Evolutionary conservation across 176 grass and related monocot genomes (phyloP).

Genomic region (Bothriochloa decipiens): DNA sequence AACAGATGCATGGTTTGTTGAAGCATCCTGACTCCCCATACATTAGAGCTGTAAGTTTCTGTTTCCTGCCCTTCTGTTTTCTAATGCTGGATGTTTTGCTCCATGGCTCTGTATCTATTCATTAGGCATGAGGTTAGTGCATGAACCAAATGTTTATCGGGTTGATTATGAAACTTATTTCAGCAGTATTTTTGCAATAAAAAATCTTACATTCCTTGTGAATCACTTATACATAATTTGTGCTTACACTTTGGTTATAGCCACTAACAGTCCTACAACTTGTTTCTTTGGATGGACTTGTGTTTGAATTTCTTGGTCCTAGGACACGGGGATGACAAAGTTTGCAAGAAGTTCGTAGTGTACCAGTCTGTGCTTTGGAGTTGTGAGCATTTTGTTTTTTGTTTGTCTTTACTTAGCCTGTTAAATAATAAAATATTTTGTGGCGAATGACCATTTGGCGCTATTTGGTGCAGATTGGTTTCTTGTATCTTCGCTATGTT

Average conservation of each 20-base stretch:
- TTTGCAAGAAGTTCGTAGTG: conserved; percentile 60
- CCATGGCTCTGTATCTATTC: neutral
- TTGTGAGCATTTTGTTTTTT: conserved; percentile 66
- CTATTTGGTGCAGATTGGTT: conserved; percentile 69
- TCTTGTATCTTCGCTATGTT: conserved; percentile 86
- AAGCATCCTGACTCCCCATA: conserved; percentile 95
- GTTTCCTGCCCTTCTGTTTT: neutral
- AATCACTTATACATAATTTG: conserved; percentile 21
- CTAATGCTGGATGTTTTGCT: conserved; percentile 20
- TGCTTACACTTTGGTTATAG: conserved; percentile 48
- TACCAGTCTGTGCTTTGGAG: conserved; percentile 68
- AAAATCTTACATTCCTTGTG: conserved; percentile 7
- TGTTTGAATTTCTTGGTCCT: conserved; percentile 53
- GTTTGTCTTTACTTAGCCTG: conserved; percentile 39
- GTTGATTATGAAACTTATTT: conserved; percentile 17
- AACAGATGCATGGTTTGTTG: conserved; percentile 96
- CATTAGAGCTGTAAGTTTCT: conserved; percentile 92
- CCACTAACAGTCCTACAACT: conserved; percentile 50
- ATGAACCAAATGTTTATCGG: conserved; percentile 17
- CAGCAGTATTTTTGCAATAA: neutral
- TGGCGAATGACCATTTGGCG: conserved; percentile 23
- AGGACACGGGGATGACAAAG: conserved; percentile 62
- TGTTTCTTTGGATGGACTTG: conserved; percentile 54
- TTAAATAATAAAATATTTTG: conserved; percentile 24
- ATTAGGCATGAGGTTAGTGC: conserved; percentile 20